Conservation (phyloP, 345 rosid species). For the Cardiospermum halicacabum region DNA sequence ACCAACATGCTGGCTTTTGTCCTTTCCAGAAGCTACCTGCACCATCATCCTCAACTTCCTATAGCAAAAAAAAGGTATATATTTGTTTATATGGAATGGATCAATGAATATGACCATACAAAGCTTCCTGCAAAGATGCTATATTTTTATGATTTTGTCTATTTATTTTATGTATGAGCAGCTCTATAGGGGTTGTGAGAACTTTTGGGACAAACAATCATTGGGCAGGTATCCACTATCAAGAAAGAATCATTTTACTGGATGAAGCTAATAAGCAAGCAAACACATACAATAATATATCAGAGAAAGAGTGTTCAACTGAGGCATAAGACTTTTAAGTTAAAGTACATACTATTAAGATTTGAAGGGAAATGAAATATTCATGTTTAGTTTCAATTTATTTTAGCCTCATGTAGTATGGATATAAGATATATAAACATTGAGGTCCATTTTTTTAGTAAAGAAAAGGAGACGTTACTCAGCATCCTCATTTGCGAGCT, state of each 20-base stretch:
- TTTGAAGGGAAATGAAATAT: slow-evolving; percentile 1
- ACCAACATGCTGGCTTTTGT: slow-evolving; percentile 19
- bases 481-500: slow-evolving; percentile 35
- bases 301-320: not conserved
- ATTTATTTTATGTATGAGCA: not conserved
- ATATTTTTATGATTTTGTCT: not conserved
- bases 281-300: not conserved
- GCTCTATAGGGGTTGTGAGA: not conserved
- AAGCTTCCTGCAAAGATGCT: slow-evolving; percentile 11
- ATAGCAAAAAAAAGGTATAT: not conserved
- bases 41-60: slow-evolving; percentile 17
- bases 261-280: too few relatives aligned
- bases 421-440: slow-evolving; percentile 2
- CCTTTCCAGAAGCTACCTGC: slow-evolving; percentile 12
- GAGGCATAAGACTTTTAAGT: not conserved
- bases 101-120: slow-evolving; percentile 10
- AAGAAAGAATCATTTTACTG: not conserved
- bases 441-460: not conserved
- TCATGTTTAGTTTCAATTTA: not conserved
- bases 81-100: not conserved
- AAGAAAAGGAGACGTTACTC: not conserved
- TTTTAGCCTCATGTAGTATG: slow-evolving; percentile 2
- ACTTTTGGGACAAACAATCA: not conserved
- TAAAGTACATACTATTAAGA: not conserved
- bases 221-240: not conserved